phyloP scores from a whole-genome alignment of 768 basidiomycete genomes.

The Serendipita sp. region DNA sequence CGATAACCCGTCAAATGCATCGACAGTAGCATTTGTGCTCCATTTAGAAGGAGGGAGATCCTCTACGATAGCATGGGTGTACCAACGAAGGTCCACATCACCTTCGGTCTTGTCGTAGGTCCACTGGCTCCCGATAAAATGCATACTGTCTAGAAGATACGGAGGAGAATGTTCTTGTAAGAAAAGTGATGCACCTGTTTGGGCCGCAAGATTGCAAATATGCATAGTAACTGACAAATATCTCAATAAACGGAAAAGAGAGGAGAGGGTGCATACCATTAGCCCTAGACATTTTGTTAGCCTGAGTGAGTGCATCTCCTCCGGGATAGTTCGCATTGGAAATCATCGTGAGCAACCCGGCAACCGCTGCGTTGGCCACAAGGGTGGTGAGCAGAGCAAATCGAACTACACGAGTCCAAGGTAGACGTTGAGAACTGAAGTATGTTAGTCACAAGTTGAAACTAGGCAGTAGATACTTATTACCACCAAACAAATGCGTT shows the following conservation, averaged over 20 bases:
- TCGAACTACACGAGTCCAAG: slow-evolving; percentile 9
- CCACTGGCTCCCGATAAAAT: slow-evolving; percentile 25
- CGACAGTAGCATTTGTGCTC: background rate
- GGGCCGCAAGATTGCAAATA: slow-evolving; percentile 70
- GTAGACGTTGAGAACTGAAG: too few relatives aligned
- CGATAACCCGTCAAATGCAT: background rate
- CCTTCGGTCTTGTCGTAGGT: slow-evolving; percentile 71
- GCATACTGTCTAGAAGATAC: slow-evolving; percentile 17
- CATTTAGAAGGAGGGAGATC: background rate
- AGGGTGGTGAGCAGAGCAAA: slow-evolving; percentile 34
- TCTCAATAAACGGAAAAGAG: background rate
- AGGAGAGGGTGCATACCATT: slow-evolving; percentile 9
- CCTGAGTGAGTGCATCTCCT: slow-evolving; percentile 45
- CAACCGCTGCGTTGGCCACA: slow-evolving; percentile 34
- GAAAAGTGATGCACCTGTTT: slow-evolving; percentile 84
- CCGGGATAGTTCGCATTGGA: slow-evolving; percentile 82
- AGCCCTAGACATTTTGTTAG: slow-evolving; percentile 31
- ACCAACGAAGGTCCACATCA: background rate
- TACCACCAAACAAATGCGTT: slow-evolving; percentile 36
- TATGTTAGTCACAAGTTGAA: slow-evolving; percentile 5
- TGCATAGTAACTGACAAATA: slow-evolving; percentile 43
- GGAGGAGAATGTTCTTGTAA: slow-evolving; percentile 51
- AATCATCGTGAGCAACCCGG: slow-evolving; percentile 34
- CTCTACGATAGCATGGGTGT: slow-evolving; percentile 6
- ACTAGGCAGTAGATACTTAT: slow-evolving; percentile 28